Base-by-base conservation (phyloP, 1,284 basidiomycete species). In the Baeospora myosura region DNA sequence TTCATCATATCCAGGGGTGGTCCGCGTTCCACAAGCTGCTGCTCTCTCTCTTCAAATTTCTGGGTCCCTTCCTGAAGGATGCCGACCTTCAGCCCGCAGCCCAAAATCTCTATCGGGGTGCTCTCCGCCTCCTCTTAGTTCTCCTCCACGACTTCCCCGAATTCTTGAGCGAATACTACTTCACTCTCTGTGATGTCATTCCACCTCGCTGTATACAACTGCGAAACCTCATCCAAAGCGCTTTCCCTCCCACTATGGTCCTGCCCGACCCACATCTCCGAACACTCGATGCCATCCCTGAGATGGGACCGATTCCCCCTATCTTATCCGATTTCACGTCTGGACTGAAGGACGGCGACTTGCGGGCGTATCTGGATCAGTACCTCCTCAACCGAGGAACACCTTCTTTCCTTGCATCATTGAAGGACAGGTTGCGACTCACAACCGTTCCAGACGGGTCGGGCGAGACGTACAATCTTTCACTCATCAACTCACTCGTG, bases 81-180 rank as follows among this genome's bases (percentile, higher is more conserved):
- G 76, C 79, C 12, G 83, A 91, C 55, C 71, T 97, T 48, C 78
- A 88, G 48, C 74, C 81, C 18, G 82, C 92, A 7, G 85, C 88
- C n/a, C 77, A 88, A 41, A 87, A 89, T 52, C 75, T 98, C 41
- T 98, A 96, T 69, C 82, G 87, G 40, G 96, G 93, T n/a, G 82
- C 92, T 16, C 73, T 97, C 36, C 81, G 94, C 29, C 76, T 98
- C 34, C 76, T 98, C 40, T 77, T 98, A 38, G 91, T 98, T 45
- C 81, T 98, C 44, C 78, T 98, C 43, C 95, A 98, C 65, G 96
- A 98, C 68, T 98, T 97, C 75, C 95, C 96, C 38, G 94, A 98
- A 52, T 98, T 98, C 73, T 74, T 99, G 48, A 88, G 87, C 61
- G 91, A 95, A 66, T 93, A 96, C 62, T 95, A 97, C 65, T 94